phyloP scores from a whole-genome alignment of 306 rosid genomes.

The Gynostemma pentaphyllum region DNA sequence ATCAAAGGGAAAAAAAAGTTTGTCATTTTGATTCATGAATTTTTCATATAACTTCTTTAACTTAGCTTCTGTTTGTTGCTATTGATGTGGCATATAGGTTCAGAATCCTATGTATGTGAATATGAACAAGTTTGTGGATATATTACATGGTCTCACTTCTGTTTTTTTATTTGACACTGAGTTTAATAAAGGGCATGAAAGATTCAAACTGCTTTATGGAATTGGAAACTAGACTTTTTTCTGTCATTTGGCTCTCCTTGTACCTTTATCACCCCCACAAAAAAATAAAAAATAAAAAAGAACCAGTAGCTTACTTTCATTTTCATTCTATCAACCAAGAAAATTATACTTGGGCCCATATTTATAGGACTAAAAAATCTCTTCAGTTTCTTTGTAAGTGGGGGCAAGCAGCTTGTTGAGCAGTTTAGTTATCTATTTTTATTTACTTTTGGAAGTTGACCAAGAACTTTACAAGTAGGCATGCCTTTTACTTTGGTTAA shows the following conservation, averaged over 20 bases:
- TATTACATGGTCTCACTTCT: background rate
- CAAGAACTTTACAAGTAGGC: slow-evolving; percentile 10
- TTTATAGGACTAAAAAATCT: background rate
- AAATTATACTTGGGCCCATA: background rate
- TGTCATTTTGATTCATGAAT: background rate
- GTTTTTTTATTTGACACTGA: background rate
- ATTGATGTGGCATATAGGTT: background rate
- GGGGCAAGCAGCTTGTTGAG: slow-evolving; percentile 16
- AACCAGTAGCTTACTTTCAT: background rate
- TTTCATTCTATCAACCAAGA: background rate
- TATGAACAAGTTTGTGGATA: background rate
- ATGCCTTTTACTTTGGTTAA: slow-evolving; percentile 19
- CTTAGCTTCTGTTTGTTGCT: background rate
- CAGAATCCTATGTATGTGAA: background rate
- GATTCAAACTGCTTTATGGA: slow-evolving; percentile 2
- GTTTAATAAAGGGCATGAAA: background rate
- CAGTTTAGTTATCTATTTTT: slow-evolving; percentile 16
- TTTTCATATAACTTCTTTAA: background rate
- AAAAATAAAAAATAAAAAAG: slow-evolving; percentile 1
- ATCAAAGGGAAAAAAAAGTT: slow-evolving; percentile 1
- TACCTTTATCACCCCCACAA: slow-evolving; percentile 1
- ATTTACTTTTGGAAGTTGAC: slow-evolving; percentile 25
- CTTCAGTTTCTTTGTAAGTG: background rate
- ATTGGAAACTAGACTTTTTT: background rate
- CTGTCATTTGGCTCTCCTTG: background rate